Base-by-base conservation (phyloP, 2,329 filamentous ascomycete genomes). In the Aspergillus persii region DNA sequence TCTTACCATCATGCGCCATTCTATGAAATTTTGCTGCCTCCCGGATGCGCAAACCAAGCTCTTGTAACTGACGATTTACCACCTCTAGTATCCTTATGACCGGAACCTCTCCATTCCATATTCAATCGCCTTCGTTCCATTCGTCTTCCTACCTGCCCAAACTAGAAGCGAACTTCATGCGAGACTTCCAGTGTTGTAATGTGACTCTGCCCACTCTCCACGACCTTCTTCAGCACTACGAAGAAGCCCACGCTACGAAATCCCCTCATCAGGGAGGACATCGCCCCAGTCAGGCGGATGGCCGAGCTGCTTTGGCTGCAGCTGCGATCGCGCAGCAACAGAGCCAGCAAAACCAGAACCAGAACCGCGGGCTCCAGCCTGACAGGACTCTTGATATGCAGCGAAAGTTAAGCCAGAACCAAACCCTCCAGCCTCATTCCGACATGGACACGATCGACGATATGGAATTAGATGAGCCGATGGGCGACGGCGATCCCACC, bases 61-160 rank as follows among this genome's bases (percentile, higher is more conserved):
- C 7, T 4, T 3, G 31, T 52, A 23, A 47, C 56, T 64, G 51
- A 64, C 54, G 7, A n/a, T n/a, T 27, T 9, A 9, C 31, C 67
- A 68, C 66, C 56, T 68, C 67, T 74, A 97, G 92, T 76, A 93
- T 97, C 72, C 89, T 96, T 74, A 97, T 97, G 91, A 87, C 91
- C 61, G 93, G 95, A 70, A 97, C 92, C 18, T 98, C 95, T n/a
- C 95, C 95, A 9, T 96, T 94, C 71, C 83, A 86, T 60, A 87
- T 93, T 69, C 89, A 93, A 75, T 96, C 93, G n/a, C 92, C 95
- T 0, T 97, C 94, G 1, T 96, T 92, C 69, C 94, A 98, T 76
- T 98, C 94, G 1, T 96, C 93, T 6, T 98, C 95, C 29, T 98
- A 98, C 74, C 85, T 97, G 1, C 94, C 93, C 8, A 97, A 96